Conservation (phyloP, 2,329 filamentous ascomycete species). For the Canariomyces notabilis region DNA sequence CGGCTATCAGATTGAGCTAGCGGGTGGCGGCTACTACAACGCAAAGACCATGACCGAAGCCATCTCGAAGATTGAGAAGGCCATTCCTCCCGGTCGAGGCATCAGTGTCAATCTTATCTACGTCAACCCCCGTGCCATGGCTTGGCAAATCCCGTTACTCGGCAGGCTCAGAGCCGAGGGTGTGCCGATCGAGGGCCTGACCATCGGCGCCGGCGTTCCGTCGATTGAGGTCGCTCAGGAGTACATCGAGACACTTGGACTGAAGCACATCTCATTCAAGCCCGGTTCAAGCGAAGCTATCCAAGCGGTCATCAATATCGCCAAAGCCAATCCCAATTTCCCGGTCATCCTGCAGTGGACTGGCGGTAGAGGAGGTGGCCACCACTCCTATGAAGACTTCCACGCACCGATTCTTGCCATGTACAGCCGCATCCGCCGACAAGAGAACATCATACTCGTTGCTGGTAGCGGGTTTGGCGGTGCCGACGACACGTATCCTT, state of each 20-base stretch:
- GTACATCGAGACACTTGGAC: slow-evolving; percentile 85
- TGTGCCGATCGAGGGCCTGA: slow-evolving; percentile 85
- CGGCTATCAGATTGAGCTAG: slow-evolving; percentile 89
- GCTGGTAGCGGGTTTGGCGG: slow-evolving; percentile 91
- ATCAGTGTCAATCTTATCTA: slow-evolving; percentile 91
- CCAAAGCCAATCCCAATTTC: slow-evolving; percentile 88
- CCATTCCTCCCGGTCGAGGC: slow-evolving; percentile 77
- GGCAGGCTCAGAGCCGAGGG: slow-evolving; percentile 76
- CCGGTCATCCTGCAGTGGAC: slow-evolving; percentile 95
- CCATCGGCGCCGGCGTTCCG: slow-evolving; percentile 88
- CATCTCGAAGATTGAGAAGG: slow-evolving; percentile 76
- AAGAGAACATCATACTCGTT: slow-evolving; percentile 80
- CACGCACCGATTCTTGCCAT: slow-evolving; percentile 86
- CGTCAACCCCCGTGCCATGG: slow-evolving; percentile 83
- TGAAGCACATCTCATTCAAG: slow-evolving; percentile 94
- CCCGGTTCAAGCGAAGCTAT: slow-evolving; percentile 85
- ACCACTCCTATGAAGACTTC: slow-evolving; percentile 95
- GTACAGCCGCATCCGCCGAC: slow-evolving; percentile 82
- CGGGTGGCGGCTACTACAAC: slow-evolving; percentile 84
- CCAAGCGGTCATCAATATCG: slow-evolving; percentile 85
- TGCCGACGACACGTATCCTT: slow-evolving; percentile 85
- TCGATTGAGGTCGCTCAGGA: slow-evolving; percentile 90
- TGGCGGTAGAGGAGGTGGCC: slow-evolving; percentile 85
- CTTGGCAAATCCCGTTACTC: slow-evolving; percentile 85
- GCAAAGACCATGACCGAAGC: slow-evolving; percentile 78